Conservation (phyloP, 1,284 basidiomycete genomes). For the Thecaphora thlaspeos region DNA sequence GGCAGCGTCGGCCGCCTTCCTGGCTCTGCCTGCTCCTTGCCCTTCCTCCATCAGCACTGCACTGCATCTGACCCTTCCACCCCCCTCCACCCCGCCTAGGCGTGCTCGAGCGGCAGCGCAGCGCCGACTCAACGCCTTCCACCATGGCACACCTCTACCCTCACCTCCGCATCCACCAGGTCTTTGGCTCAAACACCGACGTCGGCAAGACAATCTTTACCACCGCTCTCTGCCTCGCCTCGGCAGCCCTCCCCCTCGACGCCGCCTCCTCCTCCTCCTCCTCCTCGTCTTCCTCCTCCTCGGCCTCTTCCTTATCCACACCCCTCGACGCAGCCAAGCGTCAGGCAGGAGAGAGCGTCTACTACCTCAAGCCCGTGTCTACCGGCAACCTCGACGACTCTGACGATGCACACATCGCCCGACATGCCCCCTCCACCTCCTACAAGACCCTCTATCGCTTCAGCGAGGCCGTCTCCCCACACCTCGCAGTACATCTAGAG, state of each 20-base stretch:
- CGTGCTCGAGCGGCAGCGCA: background rate
- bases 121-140: background rate
- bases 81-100: too few relatives aligned
- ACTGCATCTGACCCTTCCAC: too few relatives aligned
- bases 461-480: slow-evolving; percentile 86
- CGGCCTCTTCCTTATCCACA: too few relatives aligned
- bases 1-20: too few relatives aligned
- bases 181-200: slow-evolving; percentile 57
- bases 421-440: slow-evolving; percentile 45
- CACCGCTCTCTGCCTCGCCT: slow-evolving; percentile 53
- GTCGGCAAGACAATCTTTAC: slow-evolving; percentile 58
- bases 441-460: slow-evolving; percentile 79
- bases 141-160: slow-evolving; percentile 38
- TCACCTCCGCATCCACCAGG: slow-evolving; percentile 42
- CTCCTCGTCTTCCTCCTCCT: too few relatives aligned
- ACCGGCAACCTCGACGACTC: slow-evolving; percentile 43
- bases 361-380: slow-evolving; percentile 55
- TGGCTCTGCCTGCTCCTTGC: too few relatives aligned
- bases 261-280: slow-evolving; percentile 14
- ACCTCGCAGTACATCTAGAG: slow-evolving; percentile 75
- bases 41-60: too few relatives aligned
- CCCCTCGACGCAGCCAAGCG: too few relatives aligned
- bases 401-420: slow-evolving; percentile 44
- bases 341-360: slow-evolving; percentile 39
- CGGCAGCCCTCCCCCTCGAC: slow-evolving; percentile 27